Percentiles rank a stretch among this genome's conserved stretches.
These are phyloP conservation scores for Ceratobasidium papillatum DNA, from an alignment of 1,284 basidiomycete genomes.

Conservation along the genomic window DNA sequence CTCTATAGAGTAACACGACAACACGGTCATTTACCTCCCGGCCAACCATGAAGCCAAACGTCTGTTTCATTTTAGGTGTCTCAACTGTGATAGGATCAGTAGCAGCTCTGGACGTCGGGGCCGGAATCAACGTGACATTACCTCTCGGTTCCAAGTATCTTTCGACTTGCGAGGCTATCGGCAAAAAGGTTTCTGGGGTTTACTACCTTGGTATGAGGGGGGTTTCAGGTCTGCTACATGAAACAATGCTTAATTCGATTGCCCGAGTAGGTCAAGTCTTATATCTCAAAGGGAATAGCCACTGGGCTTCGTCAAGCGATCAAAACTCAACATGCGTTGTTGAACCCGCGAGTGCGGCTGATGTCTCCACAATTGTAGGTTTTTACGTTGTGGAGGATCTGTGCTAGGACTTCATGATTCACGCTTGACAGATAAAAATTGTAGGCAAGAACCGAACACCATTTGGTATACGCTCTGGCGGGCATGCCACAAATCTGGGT, in stretches of 20 bases:
- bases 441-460: background rate
- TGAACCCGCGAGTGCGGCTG: background rate
- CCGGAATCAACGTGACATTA: background rate
- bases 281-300: constrained; percentile 12
- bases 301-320: constrained; percentile 29
- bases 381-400: background rate
- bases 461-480: constrained; percentile 50
- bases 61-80: background rate
- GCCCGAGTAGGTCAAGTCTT: background rate
- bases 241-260: background rate
- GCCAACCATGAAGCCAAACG: background rate
- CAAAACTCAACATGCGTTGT: constrained; percentile 23
- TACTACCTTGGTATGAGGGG: background rate
- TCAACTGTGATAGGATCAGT: background rate
- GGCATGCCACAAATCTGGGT: constrained; percentile 60
- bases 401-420: background rate
- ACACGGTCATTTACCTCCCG: too few species aligned
- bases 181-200: background rate
- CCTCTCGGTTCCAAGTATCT: background rate
- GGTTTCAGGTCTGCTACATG: background rate
- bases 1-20: too few species aligned
- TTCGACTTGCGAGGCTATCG: background rate
- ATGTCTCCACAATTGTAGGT: background rate
- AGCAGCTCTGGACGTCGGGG: background rate
- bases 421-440: constrained; percentile 44